Evolutionary conservation across 345 rosid species (phyloP).

Genomic region (Fremontodendron californicum): DNA sequence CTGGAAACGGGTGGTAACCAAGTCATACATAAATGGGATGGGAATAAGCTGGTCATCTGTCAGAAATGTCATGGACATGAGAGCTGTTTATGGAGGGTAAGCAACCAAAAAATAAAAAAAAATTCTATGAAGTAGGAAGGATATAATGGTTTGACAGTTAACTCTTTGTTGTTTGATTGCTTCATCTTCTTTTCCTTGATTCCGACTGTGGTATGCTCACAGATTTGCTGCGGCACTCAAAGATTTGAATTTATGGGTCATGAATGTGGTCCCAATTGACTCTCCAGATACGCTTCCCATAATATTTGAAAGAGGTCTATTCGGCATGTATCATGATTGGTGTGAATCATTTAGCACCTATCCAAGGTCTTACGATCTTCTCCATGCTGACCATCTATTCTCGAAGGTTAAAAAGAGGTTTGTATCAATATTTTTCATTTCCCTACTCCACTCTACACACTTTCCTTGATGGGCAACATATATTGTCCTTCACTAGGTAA

Average conservation of each 20-base stretch:
- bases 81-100: constrained; percentile 94
- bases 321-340: constrained; percentile 96
- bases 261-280: constrained; percentile 83
- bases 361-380: constrained; percentile 92
- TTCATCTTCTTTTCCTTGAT: constrained; percentile 9
- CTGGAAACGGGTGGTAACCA: constrained; percentile 88
- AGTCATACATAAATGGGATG: constrained; percentile 73
- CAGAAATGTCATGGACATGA: constrained; percentile 98
- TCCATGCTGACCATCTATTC: constrained; percentile 96
- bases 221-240: constrained; percentile 90
- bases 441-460: no score
- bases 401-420: constrained; percentile 76
- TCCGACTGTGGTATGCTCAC: constrained; percentile 28
- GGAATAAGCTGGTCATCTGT: constrained; percentile 88
- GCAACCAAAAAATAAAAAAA: not conserved
- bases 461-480: not conserved
- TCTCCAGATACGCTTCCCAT: constrained; percentile 91
- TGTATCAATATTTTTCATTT: not conserved
- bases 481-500: not conserved
- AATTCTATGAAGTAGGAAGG: not conserved
- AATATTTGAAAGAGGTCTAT: constrained; percentile 86
- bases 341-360: constrained; percentile 94
- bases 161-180: not conserved
- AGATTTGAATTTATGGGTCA: constrained; percentile 84
- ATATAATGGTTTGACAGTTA: not conserved